Evolutionary conservation across 2,329 filamentous ascomycete species (phyloP), one percentile per base, ranked within the genome.

Genomic region (Dactylellina parvicollis): DNA sequence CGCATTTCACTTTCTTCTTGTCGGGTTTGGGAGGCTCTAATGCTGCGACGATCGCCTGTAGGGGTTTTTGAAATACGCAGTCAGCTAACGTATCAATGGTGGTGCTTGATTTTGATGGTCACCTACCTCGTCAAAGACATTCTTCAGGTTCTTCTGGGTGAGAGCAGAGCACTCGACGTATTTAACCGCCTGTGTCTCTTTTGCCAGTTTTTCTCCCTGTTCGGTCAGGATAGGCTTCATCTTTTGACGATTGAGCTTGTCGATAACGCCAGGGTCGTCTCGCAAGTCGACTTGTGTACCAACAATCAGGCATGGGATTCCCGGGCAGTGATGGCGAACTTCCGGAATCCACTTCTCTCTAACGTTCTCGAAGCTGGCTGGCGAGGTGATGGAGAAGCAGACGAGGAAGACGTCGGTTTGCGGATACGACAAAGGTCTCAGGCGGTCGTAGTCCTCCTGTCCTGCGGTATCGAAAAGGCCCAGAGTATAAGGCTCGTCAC

Each of bases 351-450:
- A 78, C 56, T 78, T 78, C 59, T 78, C 77, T 75, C 93, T 89
- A 56, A 98, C 95, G 90, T 99, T 99, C 82, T 99, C 95, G 82
- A 99, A 99, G 5, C 93, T 97, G 40, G 95, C 93, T 40, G 94
- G 95, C 47, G 94, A 97, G 66, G 93, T 97, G 80, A 99, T 93
- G 80, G 92, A 96, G 83, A 98, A 99, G 85, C 95, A 99, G 78
- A 99, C 93, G 72, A 99, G 90, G 84, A 99, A 98, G 77, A 98
- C 95, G 80, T 98, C 95, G 78, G 95, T 98, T 84, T 98, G 95
- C 0, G 95, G 95, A 81, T 99, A 99, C 75, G 95, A 98, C 74
- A 98, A 88, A 50, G 95, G 95, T 80, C 95, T 91, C 76, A 99
- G 88, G 79, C 95, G 90, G 83, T 99, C 95, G 84, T 98, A 98